Evolutionary conservation across 208 protist genomes (phyloP), one percentile per base, ranked within the genome.

Genomic region (Wallacemonas sp.): DNA sequence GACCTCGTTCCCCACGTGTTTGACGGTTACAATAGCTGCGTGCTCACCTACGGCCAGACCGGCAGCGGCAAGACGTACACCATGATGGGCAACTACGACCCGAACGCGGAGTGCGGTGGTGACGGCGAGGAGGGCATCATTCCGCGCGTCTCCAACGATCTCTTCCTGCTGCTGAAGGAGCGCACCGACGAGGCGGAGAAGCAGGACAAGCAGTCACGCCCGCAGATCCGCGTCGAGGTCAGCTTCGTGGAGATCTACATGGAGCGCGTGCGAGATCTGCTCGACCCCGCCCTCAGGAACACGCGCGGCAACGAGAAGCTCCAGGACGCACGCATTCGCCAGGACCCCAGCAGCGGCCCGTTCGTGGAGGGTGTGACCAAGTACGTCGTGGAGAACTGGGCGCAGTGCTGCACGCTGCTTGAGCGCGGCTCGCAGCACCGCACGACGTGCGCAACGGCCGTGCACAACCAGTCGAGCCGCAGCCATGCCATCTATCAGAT

Each of bases 201-300:
- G 65, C 2, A n/a, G 44, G 16, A 43, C 33, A 38, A 58, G 49
- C 70, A 67, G 34, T 72, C 73, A 30, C 57, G 69, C 17, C 52
- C 61, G 39, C 48, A 46, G 16, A 94, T 85, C 61, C 87, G 86
- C 39, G 86, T 99, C n/a, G 93, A 97, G 68, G 95, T 98, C 29
- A 97, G 85, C 60, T 98, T 98, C 70, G 82, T 99, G 11, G 97
- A 99, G 71, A 98, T 99, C 23, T 99, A 99, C 83, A 97, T 98
- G 88, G 98, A 99, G 70, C 82, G 90, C 34, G 95, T 99, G 46
- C 81, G 94, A 1, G 98, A 99, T 71, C 68, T 99, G 29, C 85
- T 99, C 1, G 92, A 98, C 70, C 87, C 87, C 8, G 77, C 87
- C 12, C 77, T 93, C 43, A 79, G 78, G 36, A 63, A 93, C 81